Conservation (phyloP, 495 filamentous ascomycete species). For the Xylaria telfairii region DNA sequence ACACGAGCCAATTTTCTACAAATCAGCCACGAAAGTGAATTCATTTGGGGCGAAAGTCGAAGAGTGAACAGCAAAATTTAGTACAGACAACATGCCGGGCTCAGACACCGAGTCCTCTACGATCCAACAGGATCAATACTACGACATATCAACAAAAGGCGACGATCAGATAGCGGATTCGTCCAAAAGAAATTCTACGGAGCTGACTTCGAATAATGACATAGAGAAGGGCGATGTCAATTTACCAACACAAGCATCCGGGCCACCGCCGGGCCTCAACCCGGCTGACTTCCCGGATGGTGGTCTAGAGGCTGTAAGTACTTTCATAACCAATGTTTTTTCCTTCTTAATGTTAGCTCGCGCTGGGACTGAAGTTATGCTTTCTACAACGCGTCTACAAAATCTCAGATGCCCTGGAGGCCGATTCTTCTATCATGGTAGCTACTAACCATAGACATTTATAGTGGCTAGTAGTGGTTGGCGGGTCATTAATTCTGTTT, state of each 20-base stretch:
- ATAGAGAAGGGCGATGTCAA: slow-evolving; percentile 44
- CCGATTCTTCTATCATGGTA: neutral
- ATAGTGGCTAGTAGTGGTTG: slow-evolving; percentile 66
- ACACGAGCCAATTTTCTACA: no score
- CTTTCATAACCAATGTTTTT: neutral
- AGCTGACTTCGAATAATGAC: slow-evolving; percentile 28
- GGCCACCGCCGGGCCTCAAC: slow-evolving; percentile 41
- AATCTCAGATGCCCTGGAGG: neutral
- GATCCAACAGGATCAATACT: slow-evolving; percentile 24
- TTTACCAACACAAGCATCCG: slow-evolving; percentile 22
- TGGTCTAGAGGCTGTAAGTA: slow-evolving; percentile 58
- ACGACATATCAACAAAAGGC: slow-evolving; percentile 21
- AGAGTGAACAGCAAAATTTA: neutral
- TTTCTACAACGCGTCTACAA: neutral
- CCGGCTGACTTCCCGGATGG: slow-evolving; percentile 66
- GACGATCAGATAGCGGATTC: slow-evolving; percentile 21
- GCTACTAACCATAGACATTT: slow-evolving; percentile 13
- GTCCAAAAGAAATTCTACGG: slow-evolving; percentile 5
- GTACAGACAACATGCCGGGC: neutral
- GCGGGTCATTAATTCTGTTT: slow-evolving; percentile 69
- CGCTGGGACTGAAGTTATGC: neutral
- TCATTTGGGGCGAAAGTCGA: neutral
- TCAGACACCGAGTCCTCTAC: slow-evolving; percentile 24
- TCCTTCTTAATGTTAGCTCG: neutral
- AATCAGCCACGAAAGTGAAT: neutral